Evolutionary conservation across 495 filamentous ascomycete genomes (phyloP), one percentile per base, ranked within the genome.

Genomic region (Sabuloglossum arenarium): DNA sequence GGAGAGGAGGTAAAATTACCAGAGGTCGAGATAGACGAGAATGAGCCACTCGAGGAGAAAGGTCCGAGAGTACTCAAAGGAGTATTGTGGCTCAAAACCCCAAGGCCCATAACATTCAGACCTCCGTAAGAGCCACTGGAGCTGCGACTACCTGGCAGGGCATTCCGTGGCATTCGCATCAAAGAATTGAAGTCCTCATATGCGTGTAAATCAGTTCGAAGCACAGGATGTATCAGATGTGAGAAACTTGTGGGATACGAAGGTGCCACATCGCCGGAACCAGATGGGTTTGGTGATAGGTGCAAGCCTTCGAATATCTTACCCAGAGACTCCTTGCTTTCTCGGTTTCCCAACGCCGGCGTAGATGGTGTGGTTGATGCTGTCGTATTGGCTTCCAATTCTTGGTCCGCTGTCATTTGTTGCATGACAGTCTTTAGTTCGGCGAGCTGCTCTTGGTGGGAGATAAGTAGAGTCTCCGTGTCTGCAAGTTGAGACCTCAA

Each of bases 341-440:
- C 66, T 9, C 55, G 58, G 59, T 59, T 61, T 54, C 56, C 30
- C 64, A 66, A 73, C 55, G 68, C 80, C 60, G 76, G 88, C 61
- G 77, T 93, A 59, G 72, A 81, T 45, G 76, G 91, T 61, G 74
- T 79, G 49, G 80, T 83, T 39, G 74, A 82, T 59, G 61, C 68
- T 46, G 68, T 69, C 24, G 74, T 76, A 60, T 70, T 82, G 27
- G 68, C 64, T 27, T 85, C 80, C 42, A 69, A 59, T 34, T 82
- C 86, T 53, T 76, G 77, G 57, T 86, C 79, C 37, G 73, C 68
- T n/a, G 75, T 76, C 79, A 94, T 86, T 53, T 81, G 76, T 71
- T 94, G 86, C 83, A 98, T 86, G 56, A 93, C 86, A 6, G 75
- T 73, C 66, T 97, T 97, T 42, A 98, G 75, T 67, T 97, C 85